Evolutionary conservation across 1,284 basidiomycete genomes (phyloP), one percentile per base, ranked within the genome.

Genomic region (Sporisorium exsertum): DNA sequence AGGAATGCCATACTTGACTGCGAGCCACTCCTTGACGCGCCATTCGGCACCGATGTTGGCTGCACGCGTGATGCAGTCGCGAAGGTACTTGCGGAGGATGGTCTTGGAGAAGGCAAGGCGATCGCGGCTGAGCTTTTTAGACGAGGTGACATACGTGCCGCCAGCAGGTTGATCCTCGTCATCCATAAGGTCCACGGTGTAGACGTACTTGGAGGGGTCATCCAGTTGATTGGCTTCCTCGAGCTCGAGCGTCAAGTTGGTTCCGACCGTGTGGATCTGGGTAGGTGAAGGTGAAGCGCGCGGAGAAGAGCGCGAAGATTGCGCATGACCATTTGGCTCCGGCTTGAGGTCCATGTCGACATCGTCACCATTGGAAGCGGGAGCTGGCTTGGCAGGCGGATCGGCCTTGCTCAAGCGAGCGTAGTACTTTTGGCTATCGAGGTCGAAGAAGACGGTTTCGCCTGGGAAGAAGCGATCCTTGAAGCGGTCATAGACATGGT

Each of bases 21-120:
- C 95, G 58, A 98, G 92, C 13, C 88, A 87, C 5, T 91, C 90
- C 85, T 97, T 97, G 40, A 98, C 94, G 2, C 91, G 91, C 96
- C 96, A 99, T 3, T 96, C 95, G 0, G 94, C 93, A 35, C 93
- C 94, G 42, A 96, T 92, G 20, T 93, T 92, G 15, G 94, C 89
- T 70, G 96, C 94, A 53, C 96, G 91, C 78, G 92, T 90, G 4
- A 98, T 91, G 82, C 94, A 95, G 83, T 98, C 96, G 70, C 94
- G 92, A 57, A 99, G 92, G 87, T 96, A 98, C 42, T 95, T 92
- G 75, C 95, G 93, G 32, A 99, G 89, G 79, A 98, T 96, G 16
- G 95, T 94, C 86, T 97, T 97, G 47, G 94, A 96, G 87, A 97
- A 98, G 22, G 93, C 91, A 37, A 95, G 89, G 64, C 95, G 93